These are phyloP conservation scores for Sordariomycetes sp. DNA, from an alignment of 2,329 filamentous ascomycete species.

Conservation along the genomic window DNA sequence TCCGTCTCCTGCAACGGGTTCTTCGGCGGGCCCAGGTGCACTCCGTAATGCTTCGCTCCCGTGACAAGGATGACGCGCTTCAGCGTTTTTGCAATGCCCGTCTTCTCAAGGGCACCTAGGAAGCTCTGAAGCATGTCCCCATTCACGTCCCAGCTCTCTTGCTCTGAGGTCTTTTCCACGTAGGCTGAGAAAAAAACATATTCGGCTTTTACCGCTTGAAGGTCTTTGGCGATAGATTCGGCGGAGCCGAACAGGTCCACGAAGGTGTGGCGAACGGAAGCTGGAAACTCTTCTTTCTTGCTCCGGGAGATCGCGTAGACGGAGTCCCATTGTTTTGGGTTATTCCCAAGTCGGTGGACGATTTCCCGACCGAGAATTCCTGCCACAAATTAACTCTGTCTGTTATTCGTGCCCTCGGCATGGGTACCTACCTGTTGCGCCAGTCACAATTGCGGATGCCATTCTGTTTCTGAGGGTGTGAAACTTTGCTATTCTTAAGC, in stretches of 20 bases:
- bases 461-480: not conserved
- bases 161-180: constrained; percentile 11
- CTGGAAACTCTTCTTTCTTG: constrained; percentile 12
- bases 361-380: constrained; percentile 16
- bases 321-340: constrained; percentile 10
- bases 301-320: constrained; percentile 15
- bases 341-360: constrained; percentile 10
- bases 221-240: constrained; percentile 13
- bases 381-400: not conserved
- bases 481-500: not conserved
- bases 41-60: constrained; percentile 40
- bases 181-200: constrained; percentile 16
- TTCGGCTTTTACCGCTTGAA: constrained; percentile 11
- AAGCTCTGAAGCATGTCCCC: constrained; percentile 36
- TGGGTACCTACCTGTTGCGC: constrained; percentile 6
- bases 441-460: constrained; percentile 8
- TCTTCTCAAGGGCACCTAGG: constrained; percentile 29
- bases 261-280: constrained; percentile 11
- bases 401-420: too few species aligned
- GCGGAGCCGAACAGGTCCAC: constrained; percentile 13
- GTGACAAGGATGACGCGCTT: constrained; percentile 37
- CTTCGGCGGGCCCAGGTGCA: constrained; percentile 36
- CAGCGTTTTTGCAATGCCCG: constrained; percentile 25
- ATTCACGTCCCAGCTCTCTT: constrained; percentile 16
- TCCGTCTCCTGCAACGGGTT: constrained; percentile 35